phyloP scores from a whole-genome alignment of 768 basidiomycete species.

The Xerocomus brunneocitrinus region DNA sequence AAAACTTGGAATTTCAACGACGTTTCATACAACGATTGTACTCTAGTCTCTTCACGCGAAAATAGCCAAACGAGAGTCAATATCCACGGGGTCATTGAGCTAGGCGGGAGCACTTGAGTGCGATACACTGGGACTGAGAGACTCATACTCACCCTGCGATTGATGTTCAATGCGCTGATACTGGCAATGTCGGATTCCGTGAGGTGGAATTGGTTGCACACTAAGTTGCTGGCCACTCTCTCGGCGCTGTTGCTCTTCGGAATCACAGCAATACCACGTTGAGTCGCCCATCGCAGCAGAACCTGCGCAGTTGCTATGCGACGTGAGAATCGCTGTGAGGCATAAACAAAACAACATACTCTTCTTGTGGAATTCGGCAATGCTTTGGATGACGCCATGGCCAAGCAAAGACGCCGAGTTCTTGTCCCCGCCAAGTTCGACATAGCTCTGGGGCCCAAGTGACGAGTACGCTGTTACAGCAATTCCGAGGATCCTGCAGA shows the following conservation, averaged over 20 bases:
- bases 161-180: constrained; percentile 57
- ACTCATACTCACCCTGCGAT: constrained; percentile 50
- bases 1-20: neutral
- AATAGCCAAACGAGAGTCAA: constrained; percentile 61
- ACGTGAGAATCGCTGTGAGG: neutral
- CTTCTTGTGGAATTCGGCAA: constrained; percentile 50
- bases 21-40: neutral
- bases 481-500: constrained; percentile 42
- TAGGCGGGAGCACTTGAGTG: constrained; percentile 23
- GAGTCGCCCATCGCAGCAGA: constrained; percentile 74
- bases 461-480: constrained; percentile 55
- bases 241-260: constrained; percentile 58
- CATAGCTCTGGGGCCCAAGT: constrained; percentile 50
- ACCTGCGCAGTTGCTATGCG: constrained; percentile 51
- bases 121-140: neutral
- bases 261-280: constrained; percentile 68
- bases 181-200: constrained; percentile 50
- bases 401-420: constrained; percentile 48
- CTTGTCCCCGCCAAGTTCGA: constrained; percentile 64
- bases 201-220: constrained; percentile 46
- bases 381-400: constrained; percentile 40
- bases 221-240: constrained; percentile 43
- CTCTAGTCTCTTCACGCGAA: constrained; percentile 51
- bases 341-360: constrained; percentile 32
- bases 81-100: constrained; percentile 68